Evolutionary conservation across 1,139 yeast genomes (phyloP).

Genomic region (Pichia sp.): DNA sequence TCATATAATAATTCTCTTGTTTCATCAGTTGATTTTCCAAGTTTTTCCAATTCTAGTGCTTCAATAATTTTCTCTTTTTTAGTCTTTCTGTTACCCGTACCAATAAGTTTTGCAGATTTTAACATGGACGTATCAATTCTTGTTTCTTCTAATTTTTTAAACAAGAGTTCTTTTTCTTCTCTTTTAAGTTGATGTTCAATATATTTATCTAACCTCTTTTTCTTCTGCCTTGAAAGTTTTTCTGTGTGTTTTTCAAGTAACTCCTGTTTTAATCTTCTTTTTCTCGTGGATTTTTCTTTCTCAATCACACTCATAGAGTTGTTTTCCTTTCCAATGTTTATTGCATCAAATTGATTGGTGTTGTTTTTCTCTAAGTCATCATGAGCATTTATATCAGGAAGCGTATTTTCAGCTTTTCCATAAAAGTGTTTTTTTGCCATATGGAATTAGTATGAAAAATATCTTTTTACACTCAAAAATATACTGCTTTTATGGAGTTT

Average conservation of each 20-base stretch:
- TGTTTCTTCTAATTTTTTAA: constrained; percentile 66
- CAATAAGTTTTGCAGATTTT: constrained; percentile 69
- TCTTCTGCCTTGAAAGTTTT: constrained; percentile 66
- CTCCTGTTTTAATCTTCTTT: constrained; percentile 56
- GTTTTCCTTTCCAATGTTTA: not conserved
- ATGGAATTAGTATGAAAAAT: not conserved
- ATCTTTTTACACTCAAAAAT: not conserved
- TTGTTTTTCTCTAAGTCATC: not conserved
- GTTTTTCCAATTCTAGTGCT: constrained; percentile 66
- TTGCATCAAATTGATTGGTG: not conserved
- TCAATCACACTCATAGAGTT: constrained; percentile 25
- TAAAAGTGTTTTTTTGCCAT: constrained; percentile 16
- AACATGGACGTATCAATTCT: constrained; percentile 65
- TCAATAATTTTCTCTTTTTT: constrained; percentile 64
- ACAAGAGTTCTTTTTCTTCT: constrained; percentile 76
- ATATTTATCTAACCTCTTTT: constrained; percentile 70
- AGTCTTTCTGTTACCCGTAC: constrained; percentile 66
- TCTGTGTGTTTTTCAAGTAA: constrained; percentile 54
- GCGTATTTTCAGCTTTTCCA: constrained; percentile 15
- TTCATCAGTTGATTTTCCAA: constrained; percentile 63
- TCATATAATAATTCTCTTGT: constrained; percentile 65
- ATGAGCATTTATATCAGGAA: not conserved
- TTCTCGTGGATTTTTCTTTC: constrained; percentile 57
- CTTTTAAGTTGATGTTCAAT: constrained; percentile 84
- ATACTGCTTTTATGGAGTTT: not conserved